Evolutionary conservation across 441 rosid species (phyloP).

Genomic region (Dalechampia spathulata): DNA sequence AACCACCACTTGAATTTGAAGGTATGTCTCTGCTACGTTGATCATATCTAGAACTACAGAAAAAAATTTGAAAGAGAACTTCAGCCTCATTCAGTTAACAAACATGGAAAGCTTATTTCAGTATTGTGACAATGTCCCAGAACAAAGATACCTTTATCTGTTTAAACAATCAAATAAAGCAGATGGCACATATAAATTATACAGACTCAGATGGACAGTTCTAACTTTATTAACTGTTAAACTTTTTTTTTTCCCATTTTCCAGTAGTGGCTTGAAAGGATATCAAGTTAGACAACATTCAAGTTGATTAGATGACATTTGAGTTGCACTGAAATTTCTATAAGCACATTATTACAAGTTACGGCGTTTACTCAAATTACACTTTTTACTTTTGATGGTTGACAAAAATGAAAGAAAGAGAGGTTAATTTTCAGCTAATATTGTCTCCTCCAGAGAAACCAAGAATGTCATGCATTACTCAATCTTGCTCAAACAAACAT

Average conservation of each 20-base stretch:
- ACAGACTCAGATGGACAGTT: background rate
- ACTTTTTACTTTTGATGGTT: too few relatives aligned
- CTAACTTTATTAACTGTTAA: background rate
- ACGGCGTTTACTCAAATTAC: too few relatives aligned
- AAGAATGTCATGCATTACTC: background rate
- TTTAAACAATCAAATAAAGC: background rate
- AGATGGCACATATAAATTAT: background rate
- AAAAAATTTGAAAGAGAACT: slow-evolving; percentile 9
- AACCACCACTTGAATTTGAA: slow-evolving; percentile 44
- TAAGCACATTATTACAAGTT: background rate
- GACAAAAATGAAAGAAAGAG: too few relatives aligned
- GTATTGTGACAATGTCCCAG: background rate
- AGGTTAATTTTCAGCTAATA: too few relatives aligned
- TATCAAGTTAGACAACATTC: too few relatives aligned
- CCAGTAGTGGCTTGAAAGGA: background rate
- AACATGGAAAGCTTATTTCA: background rate
- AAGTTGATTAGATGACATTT: too few relatives aligned
- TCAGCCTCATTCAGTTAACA: slow-evolving; percentile 6
- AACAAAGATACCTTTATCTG: background rate
- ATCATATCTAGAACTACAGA: slow-evolving; percentile 32
- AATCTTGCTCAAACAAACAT: slow-evolving; percentile 1
- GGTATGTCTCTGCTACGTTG: slow-evolving; percentile 36
- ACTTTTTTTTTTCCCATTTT: background rate
- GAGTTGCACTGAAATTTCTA: background rate
- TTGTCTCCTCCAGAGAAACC: background rate